Base-by-base conservation (phyloP, 306 rosid species). In the Malus sylvestris region DNA sequence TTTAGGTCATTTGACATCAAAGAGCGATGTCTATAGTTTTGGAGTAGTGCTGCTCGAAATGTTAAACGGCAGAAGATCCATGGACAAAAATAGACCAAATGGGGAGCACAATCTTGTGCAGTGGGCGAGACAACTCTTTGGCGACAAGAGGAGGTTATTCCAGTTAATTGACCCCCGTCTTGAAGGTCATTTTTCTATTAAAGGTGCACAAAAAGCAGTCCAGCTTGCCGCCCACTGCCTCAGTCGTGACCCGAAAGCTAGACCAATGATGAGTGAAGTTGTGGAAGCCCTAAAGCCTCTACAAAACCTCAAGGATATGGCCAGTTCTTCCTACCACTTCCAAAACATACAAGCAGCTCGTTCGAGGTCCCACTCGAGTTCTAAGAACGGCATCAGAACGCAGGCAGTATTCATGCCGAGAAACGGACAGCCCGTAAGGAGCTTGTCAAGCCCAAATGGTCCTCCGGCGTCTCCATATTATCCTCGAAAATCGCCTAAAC, bases 31-130 rank as follows among this genome's bases (percentile, higher is more conserved):
- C 75, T 95, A 92, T 80, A 91, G 99, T 85, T 95, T 90, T 71
- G 99, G 99, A 62, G 99, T 95, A 27, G 99, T 95, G 40, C 85
- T 95, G 61, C 96, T 95, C 4, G 99, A 95, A 82, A 88, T 95
- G 93, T 85, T 95, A 67, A 92, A 94, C 0, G 99, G 99, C n/a
- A 86, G 97, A 58, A 79, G 99, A 84, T 87, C 97, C 9, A 87
- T 92, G 81, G 99, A 95, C 70, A 95, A 95, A 85, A 88, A 72
- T 74, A 89, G 97, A 81, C 93, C 97, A 23, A 92, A 88, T n/a
- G 97, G 97, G 35, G 99, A 95, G 79, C 97, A 92, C 68, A 95
- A 93, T 88, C 92, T 95, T 68, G 97, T 95, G 55, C 90, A 89
- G 76, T 95, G 99, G 99, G 90, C 97, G 5, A 89, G 92, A 73